Evolutionary conservation across 169 alveolate genomes (phyloP), one percentile per base, ranked within the genome.

Genomic region (Plasmodium gonderi): DNA sequence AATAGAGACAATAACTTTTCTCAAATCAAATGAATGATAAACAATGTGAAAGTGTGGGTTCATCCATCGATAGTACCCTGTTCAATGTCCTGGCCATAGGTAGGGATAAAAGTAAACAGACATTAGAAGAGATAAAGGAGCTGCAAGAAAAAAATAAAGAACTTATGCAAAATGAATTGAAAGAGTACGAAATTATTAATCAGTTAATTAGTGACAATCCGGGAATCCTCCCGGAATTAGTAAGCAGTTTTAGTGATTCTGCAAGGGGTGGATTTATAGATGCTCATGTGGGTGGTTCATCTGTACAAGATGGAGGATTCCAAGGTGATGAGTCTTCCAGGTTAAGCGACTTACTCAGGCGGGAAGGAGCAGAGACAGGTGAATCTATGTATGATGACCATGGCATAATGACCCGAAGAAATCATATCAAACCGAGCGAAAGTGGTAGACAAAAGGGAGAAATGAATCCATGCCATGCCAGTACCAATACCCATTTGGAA

Each of bases 51-150:
- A 81, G 91, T 33, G 60, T 65, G 40, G 64, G 42, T 9, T 81
- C 91, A 0, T 81, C 91, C 36, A 54, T 40, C 54, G 91, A 68
- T 36, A 65, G 72, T 40, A 81, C 75, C 29, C 42, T 81, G 38
- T 81, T 40, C 75, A 65, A 65, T 74, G 80, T 81, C 11, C 29
- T 81, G 45, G 72, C 72, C n/a, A 51, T 44, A 12, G 91, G 91
- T 6, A 68, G 69, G 20, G 91, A 81, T 17, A 81, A 81, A 67
- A 81, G 91, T 38, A 65, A 81, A 17, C 8, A 81, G 72, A 81
- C 91, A 0, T 49, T 81, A 7, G 40, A 65, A 5, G 91, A 81
- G 23, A 81, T 81, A 29, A 67, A 81, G 14, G 75, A 23, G 14
- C 11, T 81, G 20, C 65, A 81, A 81, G 38, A 67, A 44, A 42